A percentile compares a stretch with the other conserved stretches of the same genome.
Conservation (phyloP, 2,329 filamentous ascomycete species). For the Phyllosticta citribraziliensis region DNA sequence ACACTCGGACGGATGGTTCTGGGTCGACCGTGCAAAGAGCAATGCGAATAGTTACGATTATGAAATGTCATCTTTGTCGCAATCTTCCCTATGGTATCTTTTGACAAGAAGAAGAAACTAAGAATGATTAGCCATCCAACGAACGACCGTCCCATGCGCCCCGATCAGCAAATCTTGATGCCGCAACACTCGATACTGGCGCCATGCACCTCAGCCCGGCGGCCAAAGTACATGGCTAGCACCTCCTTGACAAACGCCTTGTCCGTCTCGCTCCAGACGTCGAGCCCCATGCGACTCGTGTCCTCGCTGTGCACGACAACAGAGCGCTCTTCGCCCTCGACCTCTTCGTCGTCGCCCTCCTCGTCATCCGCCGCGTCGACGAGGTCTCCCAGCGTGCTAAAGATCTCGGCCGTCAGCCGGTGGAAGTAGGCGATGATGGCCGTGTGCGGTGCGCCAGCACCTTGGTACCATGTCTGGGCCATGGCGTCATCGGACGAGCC, state of each 20-base stretch:
- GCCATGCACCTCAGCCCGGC: constrained; percentile 53
- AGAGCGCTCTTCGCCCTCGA: constrained; percentile 14
- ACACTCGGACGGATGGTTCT: too few relatives aligned
- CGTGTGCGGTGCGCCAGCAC: constrained; percentile 45
- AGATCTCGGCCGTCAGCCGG: constrained; percentile 57
- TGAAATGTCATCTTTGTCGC: neutral
- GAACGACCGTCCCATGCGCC: neutral
- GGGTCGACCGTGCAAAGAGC: too few relatives aligned
- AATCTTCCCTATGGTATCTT: neutral
- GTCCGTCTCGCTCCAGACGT: constrained; percentile 65
- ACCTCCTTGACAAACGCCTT: constrained; percentile 58
- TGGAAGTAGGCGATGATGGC: constrained; percentile 75
- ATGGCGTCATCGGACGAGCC: constrained; percentile 33
- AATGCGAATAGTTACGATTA: neutral
- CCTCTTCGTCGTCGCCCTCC: constrained; percentile 29
- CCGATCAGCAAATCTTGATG: constrained; percentile 51
- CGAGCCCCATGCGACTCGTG: constrained; percentile 62
- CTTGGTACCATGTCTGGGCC: constrained; percentile 22
- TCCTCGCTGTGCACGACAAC: constrained; percentile 55
- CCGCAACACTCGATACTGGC: constrained; percentile 68
- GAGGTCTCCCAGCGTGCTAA: constrained; percentile 53
- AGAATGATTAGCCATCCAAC: neutral
- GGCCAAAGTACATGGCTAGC: constrained; percentile 55
- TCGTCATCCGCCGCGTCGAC: constrained; percentile 41
- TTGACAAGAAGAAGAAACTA: neutral